phyloP scores from a whole-genome alignment of 2,329 filamentous ascomycete species.

The Lomentospora prolificans region DNA sequence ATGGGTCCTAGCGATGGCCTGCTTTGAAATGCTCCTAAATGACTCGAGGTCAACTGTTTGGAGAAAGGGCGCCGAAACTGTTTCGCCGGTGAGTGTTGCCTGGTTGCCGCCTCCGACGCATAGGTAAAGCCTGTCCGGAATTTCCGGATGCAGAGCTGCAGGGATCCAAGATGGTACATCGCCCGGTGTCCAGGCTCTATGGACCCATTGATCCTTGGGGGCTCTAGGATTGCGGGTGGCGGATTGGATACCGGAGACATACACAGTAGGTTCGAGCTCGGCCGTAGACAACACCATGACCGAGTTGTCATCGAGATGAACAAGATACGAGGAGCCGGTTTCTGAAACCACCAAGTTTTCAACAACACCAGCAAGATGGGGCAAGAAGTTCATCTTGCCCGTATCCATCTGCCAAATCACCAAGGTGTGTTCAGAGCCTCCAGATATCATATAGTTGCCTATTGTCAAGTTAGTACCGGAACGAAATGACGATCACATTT shows the following conservation, averaged over 20 bases:
- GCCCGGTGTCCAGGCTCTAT: constrained; percentile 35
- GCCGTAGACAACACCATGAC: constrained; percentile 82
- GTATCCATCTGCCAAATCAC: constrained; percentile 93
- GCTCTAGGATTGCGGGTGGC: constrained; percentile 39
- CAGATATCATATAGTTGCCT: constrained; percentile 92
- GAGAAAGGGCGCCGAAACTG: constrained; percentile 48
- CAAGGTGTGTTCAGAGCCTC: constrained; percentile 79
- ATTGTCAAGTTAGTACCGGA: constrained; percentile 19
- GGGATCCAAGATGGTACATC: constrained; percentile 38
- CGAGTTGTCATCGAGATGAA: constrained; percentile 88
- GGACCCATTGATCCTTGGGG: constrained; percentile 43
- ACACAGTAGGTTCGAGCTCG: constrained; percentile 75
- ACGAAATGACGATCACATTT: background rate
- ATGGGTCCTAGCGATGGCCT: constrained; percentile 82
- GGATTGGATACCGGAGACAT: constrained; percentile 73
- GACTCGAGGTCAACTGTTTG: constrained; percentile 82
- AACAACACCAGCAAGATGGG: constrained; percentile 80
- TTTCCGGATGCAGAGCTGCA: constrained; percentile 50
- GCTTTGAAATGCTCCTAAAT: constrained; percentile 69
- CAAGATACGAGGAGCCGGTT: constrained; percentile 67
- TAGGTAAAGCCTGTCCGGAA: constrained; percentile 55
- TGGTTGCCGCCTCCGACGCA: constrained; percentile 56
- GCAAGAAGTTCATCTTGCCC: constrained; percentile 68
- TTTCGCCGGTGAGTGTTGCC: constrained; percentile 38
- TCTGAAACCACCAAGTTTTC: constrained; percentile 77